Evolutionary conservation across 2,329 filamentous ascomycete genomes (phyloP).

Genomic region (Sporothrix humicola): DNA sequence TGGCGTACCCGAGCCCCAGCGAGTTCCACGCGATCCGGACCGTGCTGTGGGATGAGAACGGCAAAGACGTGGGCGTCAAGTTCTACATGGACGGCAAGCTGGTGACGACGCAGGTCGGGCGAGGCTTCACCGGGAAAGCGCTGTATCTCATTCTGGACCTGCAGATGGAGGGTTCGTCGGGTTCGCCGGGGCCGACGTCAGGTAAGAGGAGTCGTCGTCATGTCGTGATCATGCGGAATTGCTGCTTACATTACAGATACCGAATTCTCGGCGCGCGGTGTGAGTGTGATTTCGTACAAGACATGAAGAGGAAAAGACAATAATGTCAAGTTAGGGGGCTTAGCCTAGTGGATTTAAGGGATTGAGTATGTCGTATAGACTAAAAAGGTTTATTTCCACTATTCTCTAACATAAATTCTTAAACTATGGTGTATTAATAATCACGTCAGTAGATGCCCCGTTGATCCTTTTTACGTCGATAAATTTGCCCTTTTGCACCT

Average conservation of each 20-base stretch:
- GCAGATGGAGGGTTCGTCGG: slow-evolving; percentile 55
- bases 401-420: no score
- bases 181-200: slow-evolving; percentile 48
- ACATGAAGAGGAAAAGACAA: not conserved
- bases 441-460: no score
- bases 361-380: not conserved
- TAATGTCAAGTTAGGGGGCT: no score
- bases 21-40: slow-evolving; percentile 58
- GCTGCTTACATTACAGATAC: slow-evolving; percentile 24
- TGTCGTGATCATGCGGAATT: not conserved
- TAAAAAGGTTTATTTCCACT: not conserved
- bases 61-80: slow-evolving; percentile 56
- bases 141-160: slow-evolving; percentile 54
- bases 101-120: slow-evolving; percentile 57
- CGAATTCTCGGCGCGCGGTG: slow-evolving; percentile 31
- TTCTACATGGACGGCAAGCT: slow-evolving; percentile 60
- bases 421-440: no score
- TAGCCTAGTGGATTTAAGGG: not conserved
- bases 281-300: slow-evolving; percentile 36
- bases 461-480: no score
- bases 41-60: slow-evolving; percentile 58
- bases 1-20: slow-evolving; percentile 53
- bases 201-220: slow-evolving; percentile 33
- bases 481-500: no score
- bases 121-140: slow-evolving; percentile 54